Conservation (phyloP, 306 rosid genomes). For the Quercus parvula region DNA sequence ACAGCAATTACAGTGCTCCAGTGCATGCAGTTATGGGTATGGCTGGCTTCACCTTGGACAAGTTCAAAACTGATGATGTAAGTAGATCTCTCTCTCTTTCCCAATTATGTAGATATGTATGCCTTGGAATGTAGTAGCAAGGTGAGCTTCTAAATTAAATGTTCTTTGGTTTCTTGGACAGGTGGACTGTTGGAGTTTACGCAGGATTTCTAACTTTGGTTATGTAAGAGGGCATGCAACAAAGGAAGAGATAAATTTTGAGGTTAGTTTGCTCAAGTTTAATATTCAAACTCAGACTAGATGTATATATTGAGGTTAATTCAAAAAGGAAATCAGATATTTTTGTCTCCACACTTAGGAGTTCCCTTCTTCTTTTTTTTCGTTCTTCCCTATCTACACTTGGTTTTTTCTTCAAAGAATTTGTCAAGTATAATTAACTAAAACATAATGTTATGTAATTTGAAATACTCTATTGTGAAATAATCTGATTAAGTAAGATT, state of each 20-base stretch:
- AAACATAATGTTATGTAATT: no score
- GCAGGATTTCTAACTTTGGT: constrained; percentile 34
- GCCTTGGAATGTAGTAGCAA: background rate
- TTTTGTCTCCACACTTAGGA: no score
- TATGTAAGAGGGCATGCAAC: constrained; percentile 50
- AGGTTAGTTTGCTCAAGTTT: constrained; percentile 24
- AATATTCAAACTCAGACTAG: background rate
- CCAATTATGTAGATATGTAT: background rate
- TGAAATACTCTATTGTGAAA: no score
- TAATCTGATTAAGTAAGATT: no score
- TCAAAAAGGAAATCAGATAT: no score
- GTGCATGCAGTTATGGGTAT: constrained; percentile 80
- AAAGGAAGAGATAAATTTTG: constrained; percentile 32
- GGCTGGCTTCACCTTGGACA: constrained; percentile 83
- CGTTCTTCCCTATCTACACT: no score
- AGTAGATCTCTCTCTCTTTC: constrained; percentile 18
- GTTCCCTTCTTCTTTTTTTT: no score
- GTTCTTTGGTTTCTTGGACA: background rate
- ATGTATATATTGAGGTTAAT: background rate
- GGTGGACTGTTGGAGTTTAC: constrained; percentile 34
- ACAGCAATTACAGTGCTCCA: constrained; percentile 68
- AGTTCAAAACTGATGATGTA: constrained; percentile 39
- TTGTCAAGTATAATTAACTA: no score
- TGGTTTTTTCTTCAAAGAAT: no score
- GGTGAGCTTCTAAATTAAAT: background rate